Conservation (phyloP, 768 basidiomycete species). For the Royoungia palumana region DNA sequence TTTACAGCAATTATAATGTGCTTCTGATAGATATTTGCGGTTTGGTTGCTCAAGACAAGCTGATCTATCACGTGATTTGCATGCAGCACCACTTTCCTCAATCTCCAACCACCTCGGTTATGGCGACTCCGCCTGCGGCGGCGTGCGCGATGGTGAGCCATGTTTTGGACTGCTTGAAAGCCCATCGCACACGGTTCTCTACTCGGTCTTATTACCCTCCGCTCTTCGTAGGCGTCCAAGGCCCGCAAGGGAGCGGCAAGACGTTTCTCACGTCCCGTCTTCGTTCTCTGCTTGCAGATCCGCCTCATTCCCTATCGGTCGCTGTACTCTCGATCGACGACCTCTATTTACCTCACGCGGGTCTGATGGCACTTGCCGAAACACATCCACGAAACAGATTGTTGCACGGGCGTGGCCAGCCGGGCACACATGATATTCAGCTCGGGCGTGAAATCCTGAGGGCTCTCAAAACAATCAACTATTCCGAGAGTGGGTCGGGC, state of each 20-base stretch:
- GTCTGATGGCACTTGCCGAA: slow-evolving; percentile 52
- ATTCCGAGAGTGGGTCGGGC: neutral
- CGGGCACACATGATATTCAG: slow-evolving; percentile 84
- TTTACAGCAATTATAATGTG: slow-evolving; percentile 28
- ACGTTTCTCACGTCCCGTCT: slow-evolving; percentile 70
- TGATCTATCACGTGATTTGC: slow-evolving; percentile 15
- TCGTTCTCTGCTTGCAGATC: slow-evolving; percentile 37
- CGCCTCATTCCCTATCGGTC: slow-evolving; percentile 51
- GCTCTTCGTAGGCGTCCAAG: slow-evolving; percentile 84
- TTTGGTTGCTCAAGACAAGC: neutral
- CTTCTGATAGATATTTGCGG: slow-evolving; percentile 7
- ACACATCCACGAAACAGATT: slow-evolving; percentile 54
- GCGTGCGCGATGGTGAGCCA: slow-evolving; percentile 39
- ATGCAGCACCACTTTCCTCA: neutral
- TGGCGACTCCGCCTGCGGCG: slow-evolving; percentile 33
- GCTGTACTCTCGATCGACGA: slow-evolving; percentile 78
- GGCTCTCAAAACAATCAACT: slow-evolving; percentile 45
- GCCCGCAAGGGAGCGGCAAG: slow-evolving; percentile 94
- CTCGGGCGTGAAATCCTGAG: slow-evolving; percentile 57
- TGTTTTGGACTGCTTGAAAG: slow-evolving; percentile 34
- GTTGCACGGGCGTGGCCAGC: slow-evolving; percentile 82
- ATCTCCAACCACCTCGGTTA: neutral
- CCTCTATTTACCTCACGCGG: slow-evolving; percentile 75
- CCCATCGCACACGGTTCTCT: slow-evolving; percentile 25
- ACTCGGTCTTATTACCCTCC: slow-evolving; percentile 38